phyloP scores from a whole-genome alignment of 306 rosid genomes.

The Corylus americana region DNA sequence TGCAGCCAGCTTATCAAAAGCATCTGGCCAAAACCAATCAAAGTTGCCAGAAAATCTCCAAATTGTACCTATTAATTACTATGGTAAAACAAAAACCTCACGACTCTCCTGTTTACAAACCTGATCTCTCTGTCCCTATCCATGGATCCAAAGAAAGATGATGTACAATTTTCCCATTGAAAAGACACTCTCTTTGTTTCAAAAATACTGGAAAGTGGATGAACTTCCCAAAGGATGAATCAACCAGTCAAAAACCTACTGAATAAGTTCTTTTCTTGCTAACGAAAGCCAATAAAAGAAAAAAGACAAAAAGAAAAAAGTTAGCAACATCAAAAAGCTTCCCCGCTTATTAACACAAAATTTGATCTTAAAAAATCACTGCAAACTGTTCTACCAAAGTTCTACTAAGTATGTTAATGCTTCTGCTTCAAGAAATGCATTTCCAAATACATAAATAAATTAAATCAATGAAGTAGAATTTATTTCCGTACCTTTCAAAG shows the following conservation, averaged over 20 bases:
- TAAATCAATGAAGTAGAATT: no score
- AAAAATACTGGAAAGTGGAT: background rate
- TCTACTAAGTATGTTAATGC: no score
- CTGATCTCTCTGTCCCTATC: no score
- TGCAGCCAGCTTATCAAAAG: no score
- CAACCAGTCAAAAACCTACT: background rate
- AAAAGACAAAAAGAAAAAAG: no score
- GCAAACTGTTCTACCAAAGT: background rate
- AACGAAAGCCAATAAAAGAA: background rate
- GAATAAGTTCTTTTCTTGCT: background rate
- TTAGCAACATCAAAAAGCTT: background rate
- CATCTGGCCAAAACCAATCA: no score
- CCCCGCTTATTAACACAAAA: background rate
- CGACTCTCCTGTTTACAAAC: no score
- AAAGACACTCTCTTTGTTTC: background rate
- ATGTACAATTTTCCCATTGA: background rate
- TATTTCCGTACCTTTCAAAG: slow-evolving; percentile 63
- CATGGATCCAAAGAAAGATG: no score
- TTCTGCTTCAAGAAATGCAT: background rate
- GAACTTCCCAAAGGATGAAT: background rate
- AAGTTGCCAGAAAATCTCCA: no score
- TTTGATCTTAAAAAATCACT: background rate
- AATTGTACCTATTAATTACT: background rate
- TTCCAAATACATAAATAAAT: background rate
- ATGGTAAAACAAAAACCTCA: no score